These are phyloP conservation scores for Coniella lustricola DNA, from an alignment of 2,329 filamentous ascomycete genomes.

Conservation along the genomic window DNA sequence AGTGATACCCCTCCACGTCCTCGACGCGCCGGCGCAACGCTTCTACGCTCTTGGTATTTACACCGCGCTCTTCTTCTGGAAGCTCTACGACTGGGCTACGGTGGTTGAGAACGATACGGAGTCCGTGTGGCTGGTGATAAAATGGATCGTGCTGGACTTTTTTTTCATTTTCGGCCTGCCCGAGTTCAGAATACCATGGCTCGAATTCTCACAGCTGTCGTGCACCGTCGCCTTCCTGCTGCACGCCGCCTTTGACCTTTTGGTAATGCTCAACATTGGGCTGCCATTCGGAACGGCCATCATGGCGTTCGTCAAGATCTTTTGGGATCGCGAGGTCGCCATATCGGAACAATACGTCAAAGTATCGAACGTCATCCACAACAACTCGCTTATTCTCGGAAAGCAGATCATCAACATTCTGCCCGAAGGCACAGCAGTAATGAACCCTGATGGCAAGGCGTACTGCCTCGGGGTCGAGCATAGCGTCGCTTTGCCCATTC, in stretches of 20 bases:
- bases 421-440: constrained; percentile 83
- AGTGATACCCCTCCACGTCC: constrained; percentile 69
- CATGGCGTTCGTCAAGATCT: constrained; percentile 64
- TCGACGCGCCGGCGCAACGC: constrained; percentile 87
- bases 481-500: constrained; percentile 67
- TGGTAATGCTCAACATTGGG: constrained; percentile 89
- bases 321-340: constrained; percentile 88
- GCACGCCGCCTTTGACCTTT: constrained; percentile 69
- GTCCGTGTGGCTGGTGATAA: constrained; percentile 85
- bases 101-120: constrained; percentile 74
- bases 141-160: constrained; percentile 87
- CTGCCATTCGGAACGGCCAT: constrained; percentile 70
- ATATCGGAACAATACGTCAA: constrained; percentile 93
- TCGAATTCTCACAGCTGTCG: constrained; percentile 77
- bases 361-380: constrained; percentile 78
- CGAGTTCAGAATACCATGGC: constrained; percentile 86
- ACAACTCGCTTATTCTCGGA: constrained; percentile 87
- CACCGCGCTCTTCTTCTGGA: constrained; percentile 68
- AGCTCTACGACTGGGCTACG: constrained; percentile 77
- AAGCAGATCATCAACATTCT: constrained; percentile 97
- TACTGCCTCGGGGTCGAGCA: constrained; percentile 70
- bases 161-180: constrained; percentile 83
- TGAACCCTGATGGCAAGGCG: constrained; percentile 75
- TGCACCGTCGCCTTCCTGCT: constrained; percentile 63
- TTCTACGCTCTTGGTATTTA: constrained; percentile 83